Evolutionary conservation across 164 flowering plant species (phyloP), one percentile per base, ranked within the genome.

Genomic region (Annona cherimola): DNA sequence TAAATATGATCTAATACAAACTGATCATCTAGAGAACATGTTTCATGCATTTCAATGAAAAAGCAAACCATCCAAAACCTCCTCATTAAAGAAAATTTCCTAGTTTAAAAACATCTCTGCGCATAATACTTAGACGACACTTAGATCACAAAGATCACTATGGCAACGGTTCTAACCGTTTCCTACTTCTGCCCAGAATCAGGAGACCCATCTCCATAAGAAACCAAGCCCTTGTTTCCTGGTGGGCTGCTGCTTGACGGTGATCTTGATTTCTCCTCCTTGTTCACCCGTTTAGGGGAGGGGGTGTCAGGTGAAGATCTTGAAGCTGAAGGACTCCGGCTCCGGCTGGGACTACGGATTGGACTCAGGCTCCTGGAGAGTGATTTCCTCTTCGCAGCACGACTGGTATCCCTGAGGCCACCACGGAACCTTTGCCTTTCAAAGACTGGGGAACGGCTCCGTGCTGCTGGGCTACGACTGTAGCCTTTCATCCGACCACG

Each of bases 301-400:
- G 74, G 82, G 4, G 94, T 85, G 50, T 75, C 87, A 66, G 71
- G 71, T 4, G 91, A 83, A 18, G 98, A 90, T 45, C 79, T 80
- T 18, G 96, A 88, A 43, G 5, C 73, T 8, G 89, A 82, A 18
- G 69, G 84, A 72, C 89, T 85, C 71, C 79, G 76, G 81, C 95
- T 89, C 73, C 76, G 72, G 35, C 35, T 26, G 35, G 35, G 35
- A 26, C 35, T 26, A 26, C 35, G 35, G 35, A 26, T 26, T 26
- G 69, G 84, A 72, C 89, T 85, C 71, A 78, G 76, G 81, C 95
- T 89, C 73, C 76, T 73, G 63, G 96, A 87, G 39, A 80, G 79
- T 42, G 96, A 87, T 71, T 84, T 80, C 54, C 80, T 84, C 82
- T 79, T 84, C 63, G 79, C 89, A 46, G 63, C 77, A 11, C 74